Evolutionary conservation across 768 basidiomycete species (phyloP).

Genomic region (Lactifluus subvellereus): DNA sequence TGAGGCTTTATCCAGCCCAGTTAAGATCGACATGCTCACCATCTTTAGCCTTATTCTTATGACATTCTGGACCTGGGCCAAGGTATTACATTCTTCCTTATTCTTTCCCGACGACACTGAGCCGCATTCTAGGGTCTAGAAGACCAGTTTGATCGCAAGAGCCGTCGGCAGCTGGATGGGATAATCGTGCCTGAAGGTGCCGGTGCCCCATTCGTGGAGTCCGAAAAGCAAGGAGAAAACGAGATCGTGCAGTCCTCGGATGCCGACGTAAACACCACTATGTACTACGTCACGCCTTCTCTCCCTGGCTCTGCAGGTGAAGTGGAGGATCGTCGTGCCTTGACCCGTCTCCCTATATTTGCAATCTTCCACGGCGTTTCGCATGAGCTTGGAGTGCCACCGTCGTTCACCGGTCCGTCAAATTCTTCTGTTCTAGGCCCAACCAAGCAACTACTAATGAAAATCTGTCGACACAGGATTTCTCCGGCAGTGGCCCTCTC

Average conservation of each 20-base stretch:
- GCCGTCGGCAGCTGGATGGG: slow-evolving; percentile 48
- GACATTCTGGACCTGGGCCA: slow-evolving; percentile 65
- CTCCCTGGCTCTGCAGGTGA: neutral
- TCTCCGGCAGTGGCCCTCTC: slow-evolving; percentile 58
- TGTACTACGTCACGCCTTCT: slow-evolving; percentile 14
- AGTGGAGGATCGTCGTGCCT: slow-evolving; percentile 9
- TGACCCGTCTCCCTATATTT: slow-evolving; percentile 17
- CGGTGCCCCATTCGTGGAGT: slow-evolving; percentile 12
- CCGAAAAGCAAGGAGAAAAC: slow-evolving; percentile 3
- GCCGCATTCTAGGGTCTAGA: slow-evolving; percentile 39
- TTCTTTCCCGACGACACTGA: neutral
- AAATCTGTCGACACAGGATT: slow-evolving; percentile 36
- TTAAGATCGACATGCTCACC: neutral
- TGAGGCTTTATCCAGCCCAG: slow-evolving; percentile 26
- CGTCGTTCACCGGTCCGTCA: slow-evolving; percentile 49
- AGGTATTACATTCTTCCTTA: slow-evolving; percentile 29
- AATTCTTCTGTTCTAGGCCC: neutral
- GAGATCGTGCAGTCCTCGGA: neutral
- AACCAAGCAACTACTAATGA: slow-evolving; percentile 6
- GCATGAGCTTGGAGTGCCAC: slow-evolving; percentile 35
- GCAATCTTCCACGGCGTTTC: slow-evolving; percentile 21
- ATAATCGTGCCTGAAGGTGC: slow-evolving; percentile 39
- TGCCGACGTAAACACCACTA: neutral
- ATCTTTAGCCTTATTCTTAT: slow-evolving; percentile 39
- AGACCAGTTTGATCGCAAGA: slow-evolving; percentile 52